Percentiles rank a stretch among this genome's conserved stretches.
Evolutionary conservation across 139 green algal species (phyloP).

Genomic region (Picochlorum sp.): DNA sequence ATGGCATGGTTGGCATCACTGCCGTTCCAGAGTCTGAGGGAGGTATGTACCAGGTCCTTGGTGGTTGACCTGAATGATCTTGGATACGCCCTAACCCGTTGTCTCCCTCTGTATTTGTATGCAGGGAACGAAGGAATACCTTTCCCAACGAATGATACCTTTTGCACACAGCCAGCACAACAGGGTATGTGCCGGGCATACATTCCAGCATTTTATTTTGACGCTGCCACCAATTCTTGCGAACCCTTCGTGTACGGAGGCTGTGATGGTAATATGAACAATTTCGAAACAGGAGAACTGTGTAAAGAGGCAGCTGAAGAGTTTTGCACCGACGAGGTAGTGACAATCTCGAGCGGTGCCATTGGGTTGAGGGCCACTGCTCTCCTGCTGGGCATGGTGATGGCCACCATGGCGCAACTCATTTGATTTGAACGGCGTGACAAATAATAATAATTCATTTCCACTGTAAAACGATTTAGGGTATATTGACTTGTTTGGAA

Average conservation of each 20-base stretch:
- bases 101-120: not conserved
- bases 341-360: not conserved
- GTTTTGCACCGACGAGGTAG: slow-evolving; percentile 1
- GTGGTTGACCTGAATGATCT: too few species aligned
- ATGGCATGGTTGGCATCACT: slow-evolving; percentile 1
- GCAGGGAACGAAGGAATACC: not conserved
- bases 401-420: too few species aligned
- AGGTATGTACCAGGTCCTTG: too few species aligned
- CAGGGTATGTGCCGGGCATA: not conserved
- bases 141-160: not conserved
- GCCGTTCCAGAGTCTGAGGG: not conserved
- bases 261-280: slow-evolving; percentile 6
- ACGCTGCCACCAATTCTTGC: not conserved
- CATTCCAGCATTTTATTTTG: slow-evolving; percentile 1
- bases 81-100: too few species aligned
- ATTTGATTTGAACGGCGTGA: too few species aligned
- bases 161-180: not conserved
- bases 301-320: slow-evolving; percentile 4
- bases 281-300: not conserved
- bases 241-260: slow-evolving; percentile 3
- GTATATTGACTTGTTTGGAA: too few species aligned
- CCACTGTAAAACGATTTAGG: too few species aligned
- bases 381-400: not conserved
- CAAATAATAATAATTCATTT: too few species aligned
- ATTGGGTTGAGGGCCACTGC: not conserved